A percentile compares a stretch with the other conserved stretches of the same genome.
Evolutionary conservation across 2,329 filamentous ascomycete genomes (phyloP).

Genomic region (Aspergillus fructus): DNA sequence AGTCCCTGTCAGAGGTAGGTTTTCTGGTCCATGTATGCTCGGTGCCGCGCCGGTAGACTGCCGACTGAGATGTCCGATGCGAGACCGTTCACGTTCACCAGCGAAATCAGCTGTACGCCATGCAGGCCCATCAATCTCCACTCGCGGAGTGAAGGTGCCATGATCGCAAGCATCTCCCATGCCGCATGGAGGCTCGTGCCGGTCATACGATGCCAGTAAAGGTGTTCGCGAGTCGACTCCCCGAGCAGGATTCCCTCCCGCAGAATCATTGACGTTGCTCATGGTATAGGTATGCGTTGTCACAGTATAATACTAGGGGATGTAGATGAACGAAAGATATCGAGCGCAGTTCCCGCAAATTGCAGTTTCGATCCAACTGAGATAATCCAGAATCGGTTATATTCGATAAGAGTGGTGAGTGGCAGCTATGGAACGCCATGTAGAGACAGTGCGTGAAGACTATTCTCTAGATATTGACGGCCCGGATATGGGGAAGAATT

Average conservation of each 20-base stretch:
- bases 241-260: neutral
- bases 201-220: slow-evolving; percentile 41
- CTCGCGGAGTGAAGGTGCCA: slow-evolving; percentile 73
- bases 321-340: slow-evolving; percentile 29
- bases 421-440: slow-evolving; percentile 2
- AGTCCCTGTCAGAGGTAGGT: slow-evolving; percentile 69
- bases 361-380: slow-evolving; percentile 25
- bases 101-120: neutral
- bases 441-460: neutral
- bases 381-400: slow-evolving; percentile 31
- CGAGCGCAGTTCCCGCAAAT: slow-evolving; percentile 33
- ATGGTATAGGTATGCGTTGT: slow-evolving; percentile 12
- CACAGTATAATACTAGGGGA: slow-evolving; percentile 1
- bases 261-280: slow-evolving; percentile 10
- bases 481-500: neutral
- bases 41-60: neutral
- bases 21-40: slow-evolving; percentile 55
- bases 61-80: neutral
- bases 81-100: slow-evolving; percentile 49
- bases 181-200: slow-evolving; percentile 37
- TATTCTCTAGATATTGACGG: neutral
- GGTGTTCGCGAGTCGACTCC: slow-evolving; percentile 34
- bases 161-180: slow-evolving; percentile 58
- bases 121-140: slow-evolving; percentile 52
- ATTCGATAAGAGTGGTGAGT: slow-evolving; percentile 9